Evolutionary conservation across 2,329 filamentous ascomycete species (phyloP).

Genomic region (Coniochaeta sp.): DNA sequence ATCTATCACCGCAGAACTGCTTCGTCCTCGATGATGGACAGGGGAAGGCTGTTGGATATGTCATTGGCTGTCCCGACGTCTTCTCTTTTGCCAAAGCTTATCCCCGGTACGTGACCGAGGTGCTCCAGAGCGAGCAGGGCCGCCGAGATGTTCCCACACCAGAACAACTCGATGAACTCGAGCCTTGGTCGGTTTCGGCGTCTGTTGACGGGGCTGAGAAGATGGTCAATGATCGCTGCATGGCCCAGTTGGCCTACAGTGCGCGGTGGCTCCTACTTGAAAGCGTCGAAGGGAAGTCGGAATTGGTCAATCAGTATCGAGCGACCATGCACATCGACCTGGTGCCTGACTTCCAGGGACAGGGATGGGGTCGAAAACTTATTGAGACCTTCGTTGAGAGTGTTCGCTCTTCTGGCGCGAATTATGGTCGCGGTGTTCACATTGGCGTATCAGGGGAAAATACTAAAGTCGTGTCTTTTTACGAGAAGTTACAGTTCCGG

Average conservation of each 20-base stretch:
- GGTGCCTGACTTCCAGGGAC: slow-evolving; percentile 30
- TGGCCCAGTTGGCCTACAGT: slow-evolving; percentile 35
- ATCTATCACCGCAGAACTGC: slow-evolving; percentile 35
- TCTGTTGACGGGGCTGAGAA: slow-evolving; percentile 1
- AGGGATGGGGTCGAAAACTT: slow-evolving; percentile 36
- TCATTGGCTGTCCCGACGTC: slow-evolving; percentile 37
- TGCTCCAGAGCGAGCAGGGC: slow-evolving; percentile 20
- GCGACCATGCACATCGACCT: slow-evolving; percentile 45
- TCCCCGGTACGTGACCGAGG: slow-evolving; percentile 25
- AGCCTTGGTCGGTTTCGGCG: slow-evolving; percentile 21
- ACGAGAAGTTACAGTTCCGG: slow-evolving; percentile 38
- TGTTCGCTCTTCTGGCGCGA: slow-evolving; percentile 17
- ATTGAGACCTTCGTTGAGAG: slow-evolving; percentile 32
- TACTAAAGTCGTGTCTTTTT: slow-evolving; percentile 38
- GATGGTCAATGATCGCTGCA: slow-evolving; percentile 20
- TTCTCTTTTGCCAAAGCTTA: slow-evolving; percentile 29
- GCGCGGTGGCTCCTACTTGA: slow-evolving; percentile 30
- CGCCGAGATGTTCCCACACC: slow-evolving; percentile 17
- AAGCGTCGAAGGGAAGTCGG: slow-evolving; percentile 23
- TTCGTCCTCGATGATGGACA: slow-evolving; percentile 41
- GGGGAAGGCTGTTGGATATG: slow-evolving; percentile 39
- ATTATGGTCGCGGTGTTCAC: slow-evolving; percentile 30
- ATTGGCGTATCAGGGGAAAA: slow-evolving; percentile 39
- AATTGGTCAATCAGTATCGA: slow-evolving; percentile 24
- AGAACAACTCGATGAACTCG: slow-evolving; percentile 17